phyloP scores from a whole-genome alignment of 2,329 filamentous ascomycete species.

The Trichoderma harzianum region DNA sequence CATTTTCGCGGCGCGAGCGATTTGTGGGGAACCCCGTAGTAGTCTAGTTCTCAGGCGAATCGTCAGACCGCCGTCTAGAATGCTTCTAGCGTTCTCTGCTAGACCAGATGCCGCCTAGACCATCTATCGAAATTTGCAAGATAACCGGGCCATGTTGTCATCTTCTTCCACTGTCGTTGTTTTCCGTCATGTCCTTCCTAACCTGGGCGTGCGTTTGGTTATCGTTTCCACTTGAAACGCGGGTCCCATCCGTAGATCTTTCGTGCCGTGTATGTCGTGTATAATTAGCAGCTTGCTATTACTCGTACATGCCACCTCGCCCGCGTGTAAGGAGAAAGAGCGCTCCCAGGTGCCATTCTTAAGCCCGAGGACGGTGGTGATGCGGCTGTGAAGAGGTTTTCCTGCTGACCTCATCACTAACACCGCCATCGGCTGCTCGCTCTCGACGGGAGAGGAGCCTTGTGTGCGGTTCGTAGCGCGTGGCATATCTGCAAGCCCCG shows the following conservation, averaged over 20 bases:
- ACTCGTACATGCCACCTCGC: not conserved
- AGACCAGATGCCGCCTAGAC: not conserved
- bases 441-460: not conserved
- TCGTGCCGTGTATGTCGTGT: not conserved
- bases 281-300: not conserved
- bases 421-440: not conserved
- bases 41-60: not conserved
- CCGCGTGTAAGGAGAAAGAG: not conserved
- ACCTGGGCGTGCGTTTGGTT: not conserved
- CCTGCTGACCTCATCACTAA: not conserved
- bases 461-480: not conserved
- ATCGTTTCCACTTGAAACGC: not conserved
- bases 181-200: not conserved
- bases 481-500: not conserved
- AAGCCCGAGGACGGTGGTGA: not conserved
- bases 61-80: constrained; percentile 13
- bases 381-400: not conserved
- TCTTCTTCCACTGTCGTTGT: not conserved
- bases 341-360: not conserved
- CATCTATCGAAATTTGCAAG: not conserved
- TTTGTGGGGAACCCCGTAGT: not conserved
- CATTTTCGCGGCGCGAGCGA: not conserved
- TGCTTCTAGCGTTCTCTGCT: constrained; percentile 8
- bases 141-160: constrained; percentile 16
- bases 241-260: not conserved